phyloP scores from a whole-genome alignment of 306 rosid genomes.

The Cicer pinnatifidum region DNA sequence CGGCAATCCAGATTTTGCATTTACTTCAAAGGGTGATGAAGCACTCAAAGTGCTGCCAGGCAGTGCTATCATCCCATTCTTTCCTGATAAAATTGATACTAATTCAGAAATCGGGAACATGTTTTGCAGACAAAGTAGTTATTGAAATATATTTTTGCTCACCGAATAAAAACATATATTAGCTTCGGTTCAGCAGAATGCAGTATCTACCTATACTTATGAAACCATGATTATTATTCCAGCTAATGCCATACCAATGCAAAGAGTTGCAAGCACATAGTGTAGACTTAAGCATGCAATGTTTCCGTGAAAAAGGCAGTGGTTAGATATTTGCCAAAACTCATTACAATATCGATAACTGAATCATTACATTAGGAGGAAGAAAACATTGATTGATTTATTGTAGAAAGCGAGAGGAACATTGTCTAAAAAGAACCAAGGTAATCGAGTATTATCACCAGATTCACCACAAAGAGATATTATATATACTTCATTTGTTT shows the following conservation, averaged over 20 bases:
- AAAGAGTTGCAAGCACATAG: neutral
- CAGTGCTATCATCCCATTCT: conserved; percentile 48
- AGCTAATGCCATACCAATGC: neutral
- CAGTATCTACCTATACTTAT: neutral
- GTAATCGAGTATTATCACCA: conserved; percentile 27
- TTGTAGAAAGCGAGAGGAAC: conserved; percentile 33
- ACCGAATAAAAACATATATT: conserved; percentile 1
- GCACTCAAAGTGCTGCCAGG: conserved; percentile 55
- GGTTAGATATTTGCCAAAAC: conserved; percentile 1
- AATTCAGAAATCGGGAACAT: conserved; percentile 5
- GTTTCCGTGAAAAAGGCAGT: conserved; percentile 3
- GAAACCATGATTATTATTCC: conserved; percentile 16
- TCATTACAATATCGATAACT: too few relatives aligned
- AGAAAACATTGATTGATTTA: too few relatives aligned
- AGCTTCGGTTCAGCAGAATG: conserved; percentile 19
- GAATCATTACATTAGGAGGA: too few relatives aligned
- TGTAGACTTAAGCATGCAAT: conserved; percentile 14
- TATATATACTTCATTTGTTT: neutral
- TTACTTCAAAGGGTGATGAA: conserved; percentile 47
- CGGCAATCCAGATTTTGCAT: conserved; percentile 52
- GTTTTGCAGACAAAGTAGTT: conserved; percentile 14
- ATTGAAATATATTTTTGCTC: conserved; percentile 29
- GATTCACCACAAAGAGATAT: neutral
- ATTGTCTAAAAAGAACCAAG: neutral
- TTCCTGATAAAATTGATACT: conserved; percentile 51